phyloP scores from a whole-genome alignment of 192 early-diverging fungal species.

The Backusella mclennaniae region DNA sequence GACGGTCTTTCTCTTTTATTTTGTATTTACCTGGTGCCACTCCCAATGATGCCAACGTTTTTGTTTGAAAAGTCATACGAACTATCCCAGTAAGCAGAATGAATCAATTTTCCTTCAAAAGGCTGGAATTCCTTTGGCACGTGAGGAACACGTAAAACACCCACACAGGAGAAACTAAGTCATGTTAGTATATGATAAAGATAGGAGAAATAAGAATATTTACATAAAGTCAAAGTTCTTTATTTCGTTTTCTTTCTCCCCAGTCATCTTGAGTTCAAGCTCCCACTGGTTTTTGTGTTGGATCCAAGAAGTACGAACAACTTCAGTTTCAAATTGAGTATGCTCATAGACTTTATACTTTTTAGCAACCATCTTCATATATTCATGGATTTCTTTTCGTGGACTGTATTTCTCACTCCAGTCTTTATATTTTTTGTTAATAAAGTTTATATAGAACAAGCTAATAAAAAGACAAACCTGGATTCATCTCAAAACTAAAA shows the following conservation, averaged over 20 bases:
- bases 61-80: constrained; percentile 41
- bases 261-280: background rate
- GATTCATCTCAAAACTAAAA: constrained; percentile 40
- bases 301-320: constrained; percentile 33
- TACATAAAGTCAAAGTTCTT: constrained; percentile 29
- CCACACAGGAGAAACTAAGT: constrained; percentile 42
- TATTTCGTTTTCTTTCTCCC: background rate
- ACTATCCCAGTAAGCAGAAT: constrained; percentile 54
- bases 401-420: constrained; percentile 37
- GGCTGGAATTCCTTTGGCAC: constrained; percentile 47
- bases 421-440: background rate
- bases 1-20: too few relatives aligned
- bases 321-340: constrained; percentile 38
- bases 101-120: constrained; percentile 53
- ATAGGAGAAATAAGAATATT: background rate
- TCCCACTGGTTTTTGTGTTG: constrained; percentile 37
- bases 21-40: constrained; percentile 43
- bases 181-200: background rate
- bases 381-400: constrained; percentile 40
- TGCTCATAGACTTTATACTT: constrained; percentile 41
- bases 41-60: constrained; percentile 46
- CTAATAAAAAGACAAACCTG: constrained; percentile 16
- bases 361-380: constrained; percentile 30
- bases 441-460: background rate
- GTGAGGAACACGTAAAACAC: constrained; percentile 45